A percentile compares a stretch with the other conserved stretches of the same genome.
These are phyloP conservation scores for Pseudopithomyces chartarum DNA, from an alignment of 2,329 filamentous ascomycete species.

Conservation along the genomic window DNA sequence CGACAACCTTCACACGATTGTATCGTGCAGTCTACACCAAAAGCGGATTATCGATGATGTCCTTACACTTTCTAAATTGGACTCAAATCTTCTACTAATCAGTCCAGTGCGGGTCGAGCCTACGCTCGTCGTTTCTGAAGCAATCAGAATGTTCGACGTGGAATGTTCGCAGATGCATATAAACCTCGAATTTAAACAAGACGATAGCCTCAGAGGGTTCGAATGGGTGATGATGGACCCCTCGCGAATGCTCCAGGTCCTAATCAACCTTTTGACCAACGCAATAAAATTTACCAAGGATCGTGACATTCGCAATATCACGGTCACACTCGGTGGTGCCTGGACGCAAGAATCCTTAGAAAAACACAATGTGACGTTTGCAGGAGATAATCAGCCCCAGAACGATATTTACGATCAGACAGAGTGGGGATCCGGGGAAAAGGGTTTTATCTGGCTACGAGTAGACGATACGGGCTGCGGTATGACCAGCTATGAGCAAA, in stretches of 20 bases:
- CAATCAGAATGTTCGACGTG: conserved; percentile 35
- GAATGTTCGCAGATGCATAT: conserved; percentile 41
- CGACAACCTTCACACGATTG: conserved; percentile 40
- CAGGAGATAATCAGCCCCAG: conserved; percentile 7
- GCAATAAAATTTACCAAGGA: conserved; percentile 46
- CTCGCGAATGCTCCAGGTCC: conserved; percentile 30
- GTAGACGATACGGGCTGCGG: conserved; percentile 48
- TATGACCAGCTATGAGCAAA: conserved; percentile 44
- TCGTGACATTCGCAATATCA: conserved; percentile 37
- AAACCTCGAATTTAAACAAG: conserved; percentile 45
- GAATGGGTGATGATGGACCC: conserved; percentile 38
- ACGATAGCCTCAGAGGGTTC: conserved; percentile 45
- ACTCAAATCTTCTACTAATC: conserved; percentile 33
- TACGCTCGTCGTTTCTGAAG: conserved; percentile 25
- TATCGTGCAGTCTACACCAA: conserved; percentile 47
- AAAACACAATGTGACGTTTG: conserved; percentile 24
- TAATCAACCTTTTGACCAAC: conserved; percentile 38
- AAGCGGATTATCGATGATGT: conserved; percentile 49
- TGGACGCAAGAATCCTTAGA: conserved; percentile 18
- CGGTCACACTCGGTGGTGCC: conserved; percentile 44
- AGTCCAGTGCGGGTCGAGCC: conserved; percentile 31
- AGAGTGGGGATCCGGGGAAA: conserved; percentile 40
- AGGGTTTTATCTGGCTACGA: conserved; percentile 42
- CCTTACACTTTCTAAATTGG: conserved; percentile 40
- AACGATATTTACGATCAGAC: conserved; percentile 14